These are phyloP conservation scores for Cladosporium sp. DNA, from an alignment of 2,329 filamentous ascomycete species.

Conservation along the genomic window DNA sequence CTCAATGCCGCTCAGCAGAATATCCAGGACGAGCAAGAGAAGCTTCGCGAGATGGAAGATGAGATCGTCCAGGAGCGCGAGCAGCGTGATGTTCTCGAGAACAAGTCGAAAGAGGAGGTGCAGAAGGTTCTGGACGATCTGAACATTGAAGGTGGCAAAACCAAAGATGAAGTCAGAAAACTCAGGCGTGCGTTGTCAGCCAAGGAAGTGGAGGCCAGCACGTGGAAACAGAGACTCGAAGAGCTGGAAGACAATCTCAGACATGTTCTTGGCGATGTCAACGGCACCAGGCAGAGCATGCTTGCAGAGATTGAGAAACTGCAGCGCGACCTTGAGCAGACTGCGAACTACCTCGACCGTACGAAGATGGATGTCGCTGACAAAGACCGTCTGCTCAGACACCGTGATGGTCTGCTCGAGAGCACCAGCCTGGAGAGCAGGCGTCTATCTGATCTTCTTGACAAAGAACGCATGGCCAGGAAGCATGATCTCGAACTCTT, in stretches of 20 bases:
- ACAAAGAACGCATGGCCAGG: constrained; percentile 82
- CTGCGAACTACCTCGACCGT: constrained; percentile 73
- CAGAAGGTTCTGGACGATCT: constrained; percentile 91
- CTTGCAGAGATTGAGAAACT: constrained; percentile 80
- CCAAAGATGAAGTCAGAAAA: constrained; percentile 80
- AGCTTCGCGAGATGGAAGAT: constrained; percentile 48
- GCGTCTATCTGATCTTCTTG: constrained; percentile 79
- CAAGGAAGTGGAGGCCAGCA: constrained; percentile 80
- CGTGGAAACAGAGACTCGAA: constrained; percentile 86
- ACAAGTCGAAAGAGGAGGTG: constrained; percentile 88
- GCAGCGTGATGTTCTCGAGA: constrained; percentile 81
- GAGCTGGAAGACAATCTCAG: constrained; percentile 87
- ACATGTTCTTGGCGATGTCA: constrained; percentile 80
- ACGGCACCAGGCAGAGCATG: constrained; percentile 78
- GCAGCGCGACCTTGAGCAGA: constrained; percentile 81
- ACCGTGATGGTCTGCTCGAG: constrained; percentile 83
- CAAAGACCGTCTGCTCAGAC: constrained; percentile 84
- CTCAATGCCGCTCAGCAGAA: constrained; percentile 73
- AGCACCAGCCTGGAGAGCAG: constrained; percentile 81
- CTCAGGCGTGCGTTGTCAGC: constrained; percentile 78
- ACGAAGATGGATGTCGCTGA: constrained; percentile 76
- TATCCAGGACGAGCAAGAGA: constrained; percentile 81
- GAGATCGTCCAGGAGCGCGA: constrained; percentile 75
- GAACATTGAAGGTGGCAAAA: constrained; percentile 73
- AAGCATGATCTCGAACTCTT: constrained; percentile 83